A percentile compares a stretch with the other conserved stretches of the same genome.
Conservation (phyloP, 2,329 filamentous ascomycete species). For the Pestalotiopsis fici region DNA sequence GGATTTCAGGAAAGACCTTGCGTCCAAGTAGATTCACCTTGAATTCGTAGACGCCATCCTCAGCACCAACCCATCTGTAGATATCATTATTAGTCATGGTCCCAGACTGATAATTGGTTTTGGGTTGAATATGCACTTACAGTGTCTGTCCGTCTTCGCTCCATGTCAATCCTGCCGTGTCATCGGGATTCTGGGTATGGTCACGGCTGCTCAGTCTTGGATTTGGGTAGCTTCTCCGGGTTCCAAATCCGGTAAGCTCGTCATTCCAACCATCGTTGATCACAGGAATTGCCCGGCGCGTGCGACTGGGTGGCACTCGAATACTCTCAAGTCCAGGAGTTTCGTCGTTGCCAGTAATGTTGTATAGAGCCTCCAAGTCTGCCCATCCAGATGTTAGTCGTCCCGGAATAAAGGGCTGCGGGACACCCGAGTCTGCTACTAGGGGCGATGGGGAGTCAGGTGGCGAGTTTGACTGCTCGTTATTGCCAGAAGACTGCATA, state of each 20-base stretch:
- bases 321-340: constrained; percentile 23
- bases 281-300: constrained; percentile 28
- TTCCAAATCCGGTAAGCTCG: constrained; percentile 22
- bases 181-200: constrained; percentile 49
- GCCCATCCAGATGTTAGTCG: constrained; percentile 36
- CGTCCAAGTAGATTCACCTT: constrained; percentile 64
- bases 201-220: constrained; percentile 31
- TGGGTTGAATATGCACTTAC: constrained; percentile 42
- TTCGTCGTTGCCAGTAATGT: constrained; percentile 27
- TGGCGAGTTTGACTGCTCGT: constrained; percentile 10
- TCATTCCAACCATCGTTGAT: constrained; percentile 32
- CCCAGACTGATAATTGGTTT: background rate
- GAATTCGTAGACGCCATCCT: constrained; percentile 77
- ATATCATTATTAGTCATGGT: background rate
- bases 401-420: constrained; percentile 23
- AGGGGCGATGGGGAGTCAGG: background rate
- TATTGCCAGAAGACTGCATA: constrained; percentile 18
- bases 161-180: constrained; percentile 64
- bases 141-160: constrained; percentile 60
- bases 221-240: constrained; percentile 20
- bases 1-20: constrained; percentile 58
- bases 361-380: constrained; percentile 44
- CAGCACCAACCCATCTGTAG: constrained; percentile 60
- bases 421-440: constrained; percentile 22
- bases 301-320: constrained; percentile 25